A percentile compares a stretch with the other conserved stretches of the same genome.
These are phyloP conservation scores for Quercus engelmannii DNA, from an alignment of 306 rosid species.

Conservation along the genomic window DNA sequence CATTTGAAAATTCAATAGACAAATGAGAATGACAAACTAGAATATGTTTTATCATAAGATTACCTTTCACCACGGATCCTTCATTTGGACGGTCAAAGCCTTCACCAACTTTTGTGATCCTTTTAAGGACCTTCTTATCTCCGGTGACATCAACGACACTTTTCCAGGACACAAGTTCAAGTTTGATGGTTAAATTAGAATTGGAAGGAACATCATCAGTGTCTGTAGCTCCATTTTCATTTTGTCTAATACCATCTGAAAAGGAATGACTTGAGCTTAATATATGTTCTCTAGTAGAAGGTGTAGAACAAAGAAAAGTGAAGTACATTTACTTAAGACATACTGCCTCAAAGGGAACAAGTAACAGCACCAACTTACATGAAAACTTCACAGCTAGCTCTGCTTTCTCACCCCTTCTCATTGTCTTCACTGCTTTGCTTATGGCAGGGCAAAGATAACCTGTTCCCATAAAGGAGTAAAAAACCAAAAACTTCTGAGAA, in stretches of 20 bases:
- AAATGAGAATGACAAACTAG: background rate
- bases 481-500: background rate
- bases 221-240: conserved; percentile 17
- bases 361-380: conserved; percentile 39
- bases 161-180: conserved; percentile 65
- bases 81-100: conserved; percentile 59
- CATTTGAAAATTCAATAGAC: background rate
- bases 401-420: conserved; percentile 68
- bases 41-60: background rate
- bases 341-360: background rate
- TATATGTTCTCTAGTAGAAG: background rate
- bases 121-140: conserved; percentile 53
- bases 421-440: conserved; percentile 57
- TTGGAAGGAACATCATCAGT: conserved; percentile 15
- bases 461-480: conserved; percentile 19
- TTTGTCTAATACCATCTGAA: conserved; percentile 39
- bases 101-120: conserved; percentile 43
- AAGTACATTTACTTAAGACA: background rate
- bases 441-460: conserved; percentile 58
- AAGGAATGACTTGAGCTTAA: background rate
- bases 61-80: conserved; percentile 65
- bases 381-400: conserved; percentile 41
- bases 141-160: conserved; percentile 43
- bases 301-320: background rate
- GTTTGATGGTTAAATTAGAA: conserved; percentile 28